Evolutionary conservation across 306 rosid species (phyloP), one percentile per base, ranked within the genome.

Genomic region (Trichosanthes truncata): DNA sequence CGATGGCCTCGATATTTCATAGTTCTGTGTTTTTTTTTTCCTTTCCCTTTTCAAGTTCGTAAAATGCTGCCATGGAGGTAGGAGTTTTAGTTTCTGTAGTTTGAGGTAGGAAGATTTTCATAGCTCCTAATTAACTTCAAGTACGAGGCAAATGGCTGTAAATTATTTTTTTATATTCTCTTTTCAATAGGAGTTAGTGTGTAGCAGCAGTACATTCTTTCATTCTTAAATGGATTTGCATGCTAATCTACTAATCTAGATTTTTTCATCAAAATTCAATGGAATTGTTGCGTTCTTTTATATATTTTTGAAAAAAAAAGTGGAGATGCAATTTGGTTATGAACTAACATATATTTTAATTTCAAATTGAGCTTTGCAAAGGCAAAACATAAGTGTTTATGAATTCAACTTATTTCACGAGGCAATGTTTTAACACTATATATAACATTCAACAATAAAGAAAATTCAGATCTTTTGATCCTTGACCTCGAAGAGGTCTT

Each of bases 1-100:
- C 62, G 79, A 85, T 90, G 82, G 84, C 87, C 74, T 79, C 83
- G 80, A 84, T 83, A 89, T 80, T 84, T 85, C 87, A 86, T 65
- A 82, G 61, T 79, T 82, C 25, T 57, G 56, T 76, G 78, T 26
- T 15, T 41, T 25, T 3, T 36, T 17, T 9, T 23, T 79, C 76
- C 3, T 7, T 66, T 63, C 23, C 23, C 23, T 63, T 29, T 26
- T 46, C 23, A 48, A 13, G 77, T 46, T 46, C 17, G 78, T 74
- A 74, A 52, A 33, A 29, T 33, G 62, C 45, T 31, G 26, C 45
- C 62, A 74, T 49, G 61, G 78, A 17, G 25, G 46, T 74, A 74
- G 78, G 63, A 48, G 41, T 48, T 74, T 9, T 74, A 52, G 62
- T 51, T 74, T 74, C 63, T 17, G 18, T 71, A 71, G 76, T 25